Evolutionary conservation across 2,329 filamentous ascomycete genomes (phyloP).

Genomic region (Trichoderma simmonsii): DNA sequence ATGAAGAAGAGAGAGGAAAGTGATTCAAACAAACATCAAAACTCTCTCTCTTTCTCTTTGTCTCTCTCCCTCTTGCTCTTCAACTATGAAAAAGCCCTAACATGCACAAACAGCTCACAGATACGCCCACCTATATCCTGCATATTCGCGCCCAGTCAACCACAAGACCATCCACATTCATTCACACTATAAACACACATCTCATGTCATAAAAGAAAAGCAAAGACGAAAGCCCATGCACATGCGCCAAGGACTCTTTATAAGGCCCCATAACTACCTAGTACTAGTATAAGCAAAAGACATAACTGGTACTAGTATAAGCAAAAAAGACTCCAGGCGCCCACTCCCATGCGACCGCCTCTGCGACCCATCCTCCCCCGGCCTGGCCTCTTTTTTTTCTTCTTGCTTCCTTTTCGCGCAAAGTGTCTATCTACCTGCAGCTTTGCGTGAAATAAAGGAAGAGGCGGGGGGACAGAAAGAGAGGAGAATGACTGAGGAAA

Average conservation of each 20-base stretch:
- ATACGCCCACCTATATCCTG: neutral
- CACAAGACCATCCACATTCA: neutral
- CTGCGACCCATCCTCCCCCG: conserved; percentile 6
- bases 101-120: neutral
- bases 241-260: neutral
- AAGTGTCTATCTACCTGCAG: conserved; percentile 1
- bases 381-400: neutral
- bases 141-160: neutral
- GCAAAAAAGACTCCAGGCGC: neutral
- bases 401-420: neutral
- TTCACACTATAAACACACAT: neutral
- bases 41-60: neutral
- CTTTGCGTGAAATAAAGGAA: conserved; percentile 2
- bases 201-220: neutral
- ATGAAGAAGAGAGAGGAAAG: neutral
- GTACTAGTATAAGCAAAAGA: neutral
- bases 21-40: neutral
- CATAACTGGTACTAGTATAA: neutral
- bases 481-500: neutral
- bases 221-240: neutral
- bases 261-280: neutral
- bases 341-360: conserved; percentile 8
- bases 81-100: neutral
- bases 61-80: neutral
- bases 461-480: neutral